phyloP scores from a whole-genome alignment of 257 asterid genomes.

The Solanum chmielewskii region DNA sequence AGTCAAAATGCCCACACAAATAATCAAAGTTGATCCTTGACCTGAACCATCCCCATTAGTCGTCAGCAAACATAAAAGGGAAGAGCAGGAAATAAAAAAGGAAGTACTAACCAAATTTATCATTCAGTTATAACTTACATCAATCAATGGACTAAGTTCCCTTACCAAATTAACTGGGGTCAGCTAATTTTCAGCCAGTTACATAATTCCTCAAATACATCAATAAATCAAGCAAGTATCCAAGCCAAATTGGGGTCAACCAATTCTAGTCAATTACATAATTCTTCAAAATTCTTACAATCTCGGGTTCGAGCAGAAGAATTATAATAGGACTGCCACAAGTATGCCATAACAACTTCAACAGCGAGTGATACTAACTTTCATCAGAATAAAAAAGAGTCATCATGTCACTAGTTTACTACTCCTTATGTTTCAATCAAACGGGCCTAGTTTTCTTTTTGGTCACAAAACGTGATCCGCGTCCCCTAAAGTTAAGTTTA shows the following conservation, averaged over 20 bases:
- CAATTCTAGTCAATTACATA: not conserved
- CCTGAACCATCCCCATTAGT: constrained; percentile 41
- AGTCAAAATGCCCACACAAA: constrained; percentile 88
- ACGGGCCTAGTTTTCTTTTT: not conserved
- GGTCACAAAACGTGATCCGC: not conserved
- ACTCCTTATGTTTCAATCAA: not conserved
- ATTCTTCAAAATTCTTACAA: not conserved
- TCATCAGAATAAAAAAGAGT: not conserved
- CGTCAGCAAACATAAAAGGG: constrained; percentile 4
- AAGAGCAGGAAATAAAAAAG: not conserved
- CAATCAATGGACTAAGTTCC: not conserved
- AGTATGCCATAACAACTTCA: not conserved
- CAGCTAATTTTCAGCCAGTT: not conserved
- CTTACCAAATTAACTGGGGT: not conserved
- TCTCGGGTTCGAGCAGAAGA: not conserved
- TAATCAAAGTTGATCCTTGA: constrained; percentile 89
- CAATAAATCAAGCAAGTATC: not conserved
- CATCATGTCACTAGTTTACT: not conserved
- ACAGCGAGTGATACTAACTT: not conserved
- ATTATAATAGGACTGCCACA: not conserved
- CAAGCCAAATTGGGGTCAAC: not conserved
- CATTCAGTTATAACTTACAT: not conserved
- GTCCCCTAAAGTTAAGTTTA: not conserved
- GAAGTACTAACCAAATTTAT: not conserved
- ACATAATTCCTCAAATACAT: not conserved